Percentiles rank a stretch among this genome's conserved stretches.
These are phyloP conservation scores for Elymus sibiricus DNA, from an alignment of 176 grass and related monocot species.

Conservation along the genomic window DNA sequence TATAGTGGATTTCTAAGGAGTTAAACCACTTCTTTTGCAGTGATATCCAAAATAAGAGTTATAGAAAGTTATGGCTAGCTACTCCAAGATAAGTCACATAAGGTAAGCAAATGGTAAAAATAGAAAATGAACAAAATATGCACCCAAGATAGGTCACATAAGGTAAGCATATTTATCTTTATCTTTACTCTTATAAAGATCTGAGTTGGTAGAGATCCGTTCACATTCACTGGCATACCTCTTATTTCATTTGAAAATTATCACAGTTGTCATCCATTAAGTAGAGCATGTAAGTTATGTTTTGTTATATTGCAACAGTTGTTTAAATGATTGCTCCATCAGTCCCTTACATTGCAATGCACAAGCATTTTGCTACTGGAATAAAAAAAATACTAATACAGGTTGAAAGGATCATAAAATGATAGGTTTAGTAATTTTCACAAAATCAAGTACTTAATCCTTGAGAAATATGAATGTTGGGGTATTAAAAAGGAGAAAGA, in stretches of 20 bases:
- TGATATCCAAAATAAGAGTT: background rate
- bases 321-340: background rate
- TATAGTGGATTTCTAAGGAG: background rate
- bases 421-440: background rate
- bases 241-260: background rate
- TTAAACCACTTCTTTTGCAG: background rate
- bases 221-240: background rate
- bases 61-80: background rate
- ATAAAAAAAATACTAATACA: background rate
- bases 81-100: constrained; percentile 1
- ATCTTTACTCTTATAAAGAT: background rate
- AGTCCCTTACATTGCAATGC: background rate
- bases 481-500: background rate
- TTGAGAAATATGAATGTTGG: background rate
- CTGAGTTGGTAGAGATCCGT: background rate
- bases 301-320: background rate
- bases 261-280: background rate
- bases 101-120: background rate
- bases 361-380: background rate
- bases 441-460: background rate
- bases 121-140: background rate
- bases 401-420: background rate
- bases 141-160: background rate
- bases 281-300: background rate
- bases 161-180: background rate